Conservation (phyloP, 1,139 yeast genomes). For the Blastobotrys elegans region DNA sequence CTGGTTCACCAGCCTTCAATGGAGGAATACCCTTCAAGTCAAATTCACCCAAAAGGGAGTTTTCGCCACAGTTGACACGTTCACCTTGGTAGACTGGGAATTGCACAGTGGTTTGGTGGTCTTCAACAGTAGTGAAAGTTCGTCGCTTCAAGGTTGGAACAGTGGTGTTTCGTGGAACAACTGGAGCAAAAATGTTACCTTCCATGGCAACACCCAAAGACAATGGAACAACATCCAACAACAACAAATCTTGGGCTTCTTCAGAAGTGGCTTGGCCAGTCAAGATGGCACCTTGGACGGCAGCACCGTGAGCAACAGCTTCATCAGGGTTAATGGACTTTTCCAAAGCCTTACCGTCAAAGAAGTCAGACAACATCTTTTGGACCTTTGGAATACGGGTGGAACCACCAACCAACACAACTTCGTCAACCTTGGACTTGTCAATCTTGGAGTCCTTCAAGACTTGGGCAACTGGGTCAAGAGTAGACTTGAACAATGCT, state of each 20-base stretch:
- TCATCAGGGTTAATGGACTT: conserved; percentile 89
- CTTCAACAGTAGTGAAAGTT: conserved; percentile 99
- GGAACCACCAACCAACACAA: conserved; percentile 88
- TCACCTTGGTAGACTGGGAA: conserved; percentile 99
- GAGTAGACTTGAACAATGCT: conserved; percentile 75
- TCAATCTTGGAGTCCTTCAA: conserved; percentile 75
- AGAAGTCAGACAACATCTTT: conserved; percentile 79
- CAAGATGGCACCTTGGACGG: conserved; percentile 98
- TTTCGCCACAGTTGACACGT: conserved; percentile 99
- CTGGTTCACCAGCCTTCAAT: conserved; percentile 99
- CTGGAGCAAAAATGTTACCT: conserved; percentile 98
- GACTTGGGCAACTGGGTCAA: conserved; percentile 83
- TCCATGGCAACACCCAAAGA: conserved; percentile 99
- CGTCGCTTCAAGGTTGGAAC: conserved; percentile 99
- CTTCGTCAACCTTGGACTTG: conserved; percentile 77
- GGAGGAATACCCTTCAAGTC: conserved; percentile 99
- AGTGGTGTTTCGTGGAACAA: conserved; percentile 99
- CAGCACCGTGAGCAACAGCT: conserved; percentile 99
- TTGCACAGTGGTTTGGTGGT: conserved; percentile 98
- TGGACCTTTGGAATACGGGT: conserved; percentile 94
- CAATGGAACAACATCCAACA: conserved; percentile 97
- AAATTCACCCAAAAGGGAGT: conserved; percentile 99
- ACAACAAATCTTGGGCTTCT: conserved; percentile 94
- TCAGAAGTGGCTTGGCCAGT: conserved; percentile 97
- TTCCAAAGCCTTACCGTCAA: conserved; percentile 87